Evolutionary conservation across 2,329 filamentous ascomycete genomes (phyloP), one percentile per base, ranked within the genome.

Genomic region (Fonsecaea monophora): DNA sequence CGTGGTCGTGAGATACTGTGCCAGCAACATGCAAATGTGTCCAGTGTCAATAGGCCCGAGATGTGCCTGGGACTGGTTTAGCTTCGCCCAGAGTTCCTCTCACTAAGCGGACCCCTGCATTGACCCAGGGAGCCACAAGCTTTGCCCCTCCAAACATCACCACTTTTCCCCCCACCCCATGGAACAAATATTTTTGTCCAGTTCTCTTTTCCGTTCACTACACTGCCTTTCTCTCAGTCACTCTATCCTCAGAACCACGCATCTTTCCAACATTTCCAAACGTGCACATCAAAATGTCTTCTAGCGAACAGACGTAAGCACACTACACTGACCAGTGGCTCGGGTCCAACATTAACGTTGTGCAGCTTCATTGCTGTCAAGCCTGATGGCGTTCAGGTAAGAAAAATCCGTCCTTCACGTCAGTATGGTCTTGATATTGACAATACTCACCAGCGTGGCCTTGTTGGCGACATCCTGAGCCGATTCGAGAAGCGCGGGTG

Each of bases 311-410:
- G 86, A 97, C 93, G 92, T 96, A 84, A 82, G 91, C 84, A 50
- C 64, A 63, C 64, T 2, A 13, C 10, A 4, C 32, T 38, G 25
- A 18, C 1, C 42, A 1, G 10, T 34, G 3, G 9, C 48, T 15
- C 18, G 34, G 30, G 7, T 32, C n/a, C 10, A 15, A 21, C 35
- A 53, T 18, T 38, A 34, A 61, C 40, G 7, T 13, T 60, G 21
- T 75, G 69, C 78, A 98, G 94, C 86, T 98, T 98, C 92, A 98
- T 98, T 88, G 95, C 95, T 81, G 92, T 99, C 89, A 99, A 99
- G 93, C 95, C 94, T 77, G 95, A 98, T 85, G 95, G 95, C 83
- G 95, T 98, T 85, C 95, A 97, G 90, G 93, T 96, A 90, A 75
- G 84, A 13, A 50, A 15, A 25, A 37, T 4, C 40, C 42, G 15